Conservation (phyloP, 2,329 filamentous ascomycete genomes). For the Leptodontidium sp. region DNA sequence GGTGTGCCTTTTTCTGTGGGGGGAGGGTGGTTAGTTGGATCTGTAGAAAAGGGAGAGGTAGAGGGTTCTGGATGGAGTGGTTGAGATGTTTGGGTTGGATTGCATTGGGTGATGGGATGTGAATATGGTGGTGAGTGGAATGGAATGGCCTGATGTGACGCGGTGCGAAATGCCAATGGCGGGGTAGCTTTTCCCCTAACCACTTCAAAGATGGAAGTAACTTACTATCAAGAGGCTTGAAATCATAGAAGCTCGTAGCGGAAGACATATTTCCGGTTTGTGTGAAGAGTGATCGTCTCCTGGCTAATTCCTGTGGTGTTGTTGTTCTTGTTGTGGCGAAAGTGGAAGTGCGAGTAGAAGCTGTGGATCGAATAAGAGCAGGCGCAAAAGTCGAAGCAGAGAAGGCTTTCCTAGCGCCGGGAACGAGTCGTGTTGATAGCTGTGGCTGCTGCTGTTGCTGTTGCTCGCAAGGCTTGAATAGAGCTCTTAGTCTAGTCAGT, state of each 20-base stretch:
- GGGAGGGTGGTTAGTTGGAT: conserved; percentile 23
- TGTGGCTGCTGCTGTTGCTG: neutral
- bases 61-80: neutral
- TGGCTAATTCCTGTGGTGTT: neutral
- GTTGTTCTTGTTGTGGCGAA: neutral
- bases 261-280: conserved; percentile 62
- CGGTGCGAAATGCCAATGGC: conserved; percentile 12
- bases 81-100: neutral
- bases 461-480: conserved; percentile 3
- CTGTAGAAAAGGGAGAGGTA: neutral
- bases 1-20: conserved; percentile 74
- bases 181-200: neutral
- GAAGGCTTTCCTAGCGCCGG: conserved; percentile 15
- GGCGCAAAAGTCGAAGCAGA: neutral
- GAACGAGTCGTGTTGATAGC: conserved; percentile 11
- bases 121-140: neutral
- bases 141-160: neutral
- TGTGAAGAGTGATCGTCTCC: conserved; percentile 6
- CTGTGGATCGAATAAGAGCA: neutral
- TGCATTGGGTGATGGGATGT: neutral
- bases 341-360: neutral
- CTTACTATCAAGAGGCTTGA: conserved; percentile 83
- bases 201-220: conserved; percentile 37
- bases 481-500: neutral
- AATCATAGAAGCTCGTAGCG: conserved; percentile 80